Evolutionary conservation across 2,329 filamentous ascomycete genomes (phyloP).

Genomic region (Aotearoamyces nothofagi): DNA sequence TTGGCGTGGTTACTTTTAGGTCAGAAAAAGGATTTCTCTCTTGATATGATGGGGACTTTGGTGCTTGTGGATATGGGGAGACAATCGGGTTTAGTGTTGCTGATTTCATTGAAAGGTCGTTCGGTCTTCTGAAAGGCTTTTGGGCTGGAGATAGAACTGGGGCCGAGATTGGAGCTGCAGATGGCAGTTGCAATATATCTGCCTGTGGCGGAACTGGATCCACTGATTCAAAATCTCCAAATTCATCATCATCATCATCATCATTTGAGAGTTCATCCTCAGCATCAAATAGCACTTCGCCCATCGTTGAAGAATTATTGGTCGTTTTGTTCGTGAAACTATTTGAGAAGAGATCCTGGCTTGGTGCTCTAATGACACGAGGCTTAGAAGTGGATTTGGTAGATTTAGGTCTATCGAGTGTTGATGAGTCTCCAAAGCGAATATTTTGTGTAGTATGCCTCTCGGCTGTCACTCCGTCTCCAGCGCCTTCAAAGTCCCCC

Average conservation of each 20-base stretch:
- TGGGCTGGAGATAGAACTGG: conserved; percentile 5
- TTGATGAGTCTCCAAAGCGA: no score
- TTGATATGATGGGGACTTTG: conserved; percentile 36
- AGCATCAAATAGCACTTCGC: conserved; percentile 20
- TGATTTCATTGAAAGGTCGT: conserved; percentile 20
- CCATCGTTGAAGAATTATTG: no score
- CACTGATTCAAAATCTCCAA: conserved; percentile 52
- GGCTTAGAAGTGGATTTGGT: no score
- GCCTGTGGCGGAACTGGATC: conserved; percentile 12
- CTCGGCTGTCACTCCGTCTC: no score
- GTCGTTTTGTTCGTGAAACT: no score
- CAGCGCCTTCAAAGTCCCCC: no score
- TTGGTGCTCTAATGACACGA: no score
- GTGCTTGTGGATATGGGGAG: conserved; percentile 30
- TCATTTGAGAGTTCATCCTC: conserved; percentile 20
- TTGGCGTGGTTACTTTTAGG: conserved; percentile 29
- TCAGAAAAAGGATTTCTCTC: conserved; percentile 37
- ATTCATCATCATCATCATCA: conserved; percentile 41
- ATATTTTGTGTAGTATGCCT: no score
- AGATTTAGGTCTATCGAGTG: no score
- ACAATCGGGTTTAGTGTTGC: conserved; percentile 12
- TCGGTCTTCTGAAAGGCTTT: conserved; percentile 17
- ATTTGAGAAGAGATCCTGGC: no score
- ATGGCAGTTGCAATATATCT: conserved; percentile 4
- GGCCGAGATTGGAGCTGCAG: conserved; percentile 11